Evolutionary conservation across 176 grass and related monocot genomes (phyloP).

Genomic region (Hordeum marinum): DNA sequence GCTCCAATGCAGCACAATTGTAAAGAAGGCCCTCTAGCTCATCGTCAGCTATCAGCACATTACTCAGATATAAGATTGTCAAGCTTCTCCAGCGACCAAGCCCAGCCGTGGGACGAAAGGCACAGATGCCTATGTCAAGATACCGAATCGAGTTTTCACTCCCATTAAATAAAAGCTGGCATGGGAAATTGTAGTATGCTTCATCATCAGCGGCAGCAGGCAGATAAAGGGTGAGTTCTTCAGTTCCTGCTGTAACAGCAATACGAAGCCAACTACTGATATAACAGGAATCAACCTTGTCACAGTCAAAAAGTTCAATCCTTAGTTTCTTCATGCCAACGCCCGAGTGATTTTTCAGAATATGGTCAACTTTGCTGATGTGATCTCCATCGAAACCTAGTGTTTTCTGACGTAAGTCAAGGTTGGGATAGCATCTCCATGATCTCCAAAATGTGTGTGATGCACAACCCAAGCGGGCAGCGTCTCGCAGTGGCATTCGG

Average conservation of each 20-base stretch:
- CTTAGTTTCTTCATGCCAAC: not conserved
- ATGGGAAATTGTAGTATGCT: not conserved
- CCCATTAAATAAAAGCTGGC: not conserved
- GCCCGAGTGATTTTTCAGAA: not conserved
- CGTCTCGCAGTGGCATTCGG: not conserved
- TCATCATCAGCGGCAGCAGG: not conserved
- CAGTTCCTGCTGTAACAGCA: conserved; percentile 2
- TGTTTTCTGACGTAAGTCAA: not conserved
- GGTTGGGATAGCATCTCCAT: not conserved
- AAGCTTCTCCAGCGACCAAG: not conserved
- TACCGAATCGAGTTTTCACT: not conserved
- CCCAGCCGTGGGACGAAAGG: not conserved
- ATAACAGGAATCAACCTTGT: not conserved
- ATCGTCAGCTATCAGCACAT: not conserved
- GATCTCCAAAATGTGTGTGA: not conserved
- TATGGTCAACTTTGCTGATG: not conserved
- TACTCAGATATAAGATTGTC: not conserved
- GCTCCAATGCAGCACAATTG: not conserved
- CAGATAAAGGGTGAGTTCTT: not conserved
- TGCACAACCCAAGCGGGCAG: not conserved
- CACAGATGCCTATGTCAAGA: not conserved
- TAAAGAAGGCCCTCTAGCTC: not conserved
- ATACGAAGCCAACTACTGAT: not conserved
- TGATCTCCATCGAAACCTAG: not conserved
- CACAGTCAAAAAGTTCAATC: not conserved